A percentile compares a stretch with the other conserved stretches of the same genome.
These are phyloP conservation scores for Citrullus mucosospermus DNA, from an alignment of 306 rosid species.

Conservation along the genomic window DNA sequence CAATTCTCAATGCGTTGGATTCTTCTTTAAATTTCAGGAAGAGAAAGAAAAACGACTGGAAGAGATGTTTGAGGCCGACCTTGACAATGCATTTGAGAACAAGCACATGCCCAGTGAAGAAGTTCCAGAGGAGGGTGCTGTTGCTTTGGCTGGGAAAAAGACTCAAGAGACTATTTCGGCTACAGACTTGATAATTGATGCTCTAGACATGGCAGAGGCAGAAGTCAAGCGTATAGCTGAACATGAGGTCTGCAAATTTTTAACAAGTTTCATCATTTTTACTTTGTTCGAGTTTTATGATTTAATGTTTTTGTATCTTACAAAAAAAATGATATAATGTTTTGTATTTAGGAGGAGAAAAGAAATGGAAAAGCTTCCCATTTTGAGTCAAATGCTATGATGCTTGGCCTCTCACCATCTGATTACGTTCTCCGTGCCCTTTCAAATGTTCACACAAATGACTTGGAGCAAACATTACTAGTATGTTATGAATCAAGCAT, in stretches of 20 bases:
- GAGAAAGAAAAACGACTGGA: conserved; percentile 91
- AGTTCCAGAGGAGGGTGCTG: conserved; percentile 94
- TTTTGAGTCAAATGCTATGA: conserved; percentile 50
- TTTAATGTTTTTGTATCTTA: conserved; percentile 11
- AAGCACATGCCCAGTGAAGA: conserved; percentile 51
- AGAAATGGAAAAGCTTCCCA: conserved; percentile 22
- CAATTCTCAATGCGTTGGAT: neutral
- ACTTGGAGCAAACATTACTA: conserved; percentile 80
- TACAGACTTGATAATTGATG: conserved; percentile 73
- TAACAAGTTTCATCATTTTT: neutral
- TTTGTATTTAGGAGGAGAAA: conserved; percentile 54
- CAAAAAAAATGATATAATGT: neutral
- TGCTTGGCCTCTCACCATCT: conserved; percentile 71
- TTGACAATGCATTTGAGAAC: conserved; percentile 60
- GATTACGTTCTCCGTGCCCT: conserved; percentile 69
- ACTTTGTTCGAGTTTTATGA: neutral
- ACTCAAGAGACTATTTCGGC: conserved; percentile 83
- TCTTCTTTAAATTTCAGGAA: conserved; percentile 55
- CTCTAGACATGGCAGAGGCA: conserved; percentile 66
- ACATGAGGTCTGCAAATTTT: conserved; percentile 39
- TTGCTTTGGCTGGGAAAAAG: conserved; percentile 77
- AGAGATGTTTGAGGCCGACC: conserved; percentile 68
- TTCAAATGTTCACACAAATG: conserved; percentile 68
- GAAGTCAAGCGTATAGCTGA: conserved; percentile 49
- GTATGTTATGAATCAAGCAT: conserved; percentile 27